These are phyloP conservation scores for Aspergillus japonicus DNA, from an alignment of 2,329 filamentous ascomycete species.

Conservation along the genomic window DNA sequence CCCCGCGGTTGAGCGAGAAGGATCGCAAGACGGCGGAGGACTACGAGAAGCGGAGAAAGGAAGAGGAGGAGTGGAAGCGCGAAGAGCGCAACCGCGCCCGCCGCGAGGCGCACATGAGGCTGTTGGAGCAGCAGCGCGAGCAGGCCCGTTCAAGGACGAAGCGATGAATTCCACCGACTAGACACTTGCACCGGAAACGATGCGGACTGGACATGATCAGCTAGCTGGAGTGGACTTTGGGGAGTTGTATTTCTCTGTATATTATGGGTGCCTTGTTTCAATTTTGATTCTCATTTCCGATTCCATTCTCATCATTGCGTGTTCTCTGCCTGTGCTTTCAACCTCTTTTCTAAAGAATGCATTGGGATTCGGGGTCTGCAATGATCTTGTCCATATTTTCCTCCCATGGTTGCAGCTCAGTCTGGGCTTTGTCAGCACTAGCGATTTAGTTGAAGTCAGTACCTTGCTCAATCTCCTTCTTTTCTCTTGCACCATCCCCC, in stretches of 20 bases:
- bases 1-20: conserved; percentile 30
- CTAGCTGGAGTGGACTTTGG: conserved; percentile 3
- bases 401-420: not conserved
- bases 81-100: conserved; percentile 38
- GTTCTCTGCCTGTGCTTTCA: not conserved
- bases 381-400: too few species aligned
- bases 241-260: conserved; percentile 16
- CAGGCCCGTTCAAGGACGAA: conserved; percentile 18
- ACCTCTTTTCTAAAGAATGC: not conserved
- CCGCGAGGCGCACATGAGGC: conserved; percentile 26
- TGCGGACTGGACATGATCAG: conserved; percentile 6
- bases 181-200: conserved; percentile 14
- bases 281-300: not conserved
- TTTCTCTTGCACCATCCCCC: not conserved
- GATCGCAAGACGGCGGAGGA: conserved; percentile 31
- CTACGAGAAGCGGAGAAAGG: conserved; percentile 30
- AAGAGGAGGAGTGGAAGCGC: conserved; percentile 34
- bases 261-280: conserved; percentile 11
- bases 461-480: not conserved
- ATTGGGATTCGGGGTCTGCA: not conserved
- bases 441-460: not conserved
- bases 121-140: conserved; percentile 25
- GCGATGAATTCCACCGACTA: conserved; percentile 11
- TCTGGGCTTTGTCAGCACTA: not conserved
- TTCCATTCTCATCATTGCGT: conserved; percentile 8